Percentiles rank a stretch among this genome's conserved stretches.
phyloP scores from a whole-genome alignment of 371 early-diverging fungal genomes.

The Lichtheimia hyalospora region DNA sequence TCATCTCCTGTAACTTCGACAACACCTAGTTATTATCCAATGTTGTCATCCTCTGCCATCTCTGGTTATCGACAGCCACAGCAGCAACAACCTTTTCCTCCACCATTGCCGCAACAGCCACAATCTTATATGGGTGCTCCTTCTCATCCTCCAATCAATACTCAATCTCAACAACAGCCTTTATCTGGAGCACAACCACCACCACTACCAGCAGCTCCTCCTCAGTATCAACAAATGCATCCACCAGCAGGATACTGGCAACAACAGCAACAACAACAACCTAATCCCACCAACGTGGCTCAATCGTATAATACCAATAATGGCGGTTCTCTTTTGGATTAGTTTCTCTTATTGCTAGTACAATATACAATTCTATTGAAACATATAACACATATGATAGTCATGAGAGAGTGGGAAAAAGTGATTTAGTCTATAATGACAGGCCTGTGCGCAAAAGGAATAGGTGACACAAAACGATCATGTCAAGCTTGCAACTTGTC shows the following conservation, averaged over 20 bases:
- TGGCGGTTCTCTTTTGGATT: slow-evolving; percentile 10
- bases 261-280: slow-evolving; percentile 1
- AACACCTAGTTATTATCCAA: slow-evolving; percentile 5
- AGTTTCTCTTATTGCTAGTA: background rate
- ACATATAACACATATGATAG: no score
- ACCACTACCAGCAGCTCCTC: background rate
- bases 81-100: background rate
- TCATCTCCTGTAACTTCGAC: background rate
- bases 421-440: no score
- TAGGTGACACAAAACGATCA: no score
- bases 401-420: no score
- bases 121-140: background rate
- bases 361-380: no score
- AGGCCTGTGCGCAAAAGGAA: no score
- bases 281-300: background rate
- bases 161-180: slow-evolving; percentile 2
- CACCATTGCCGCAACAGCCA: background rate
- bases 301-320: background rate
- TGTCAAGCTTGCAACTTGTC: no score
- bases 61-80: background rate
- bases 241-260: background rate
- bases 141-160: background rate
- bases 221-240: background rate
- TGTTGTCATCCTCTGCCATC: slow-evolving; percentile 5
- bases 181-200: background rate